Conservation (phyloP, 1,284 basidiomycete genomes). For the Ganoderma lingzhi region DNA sequence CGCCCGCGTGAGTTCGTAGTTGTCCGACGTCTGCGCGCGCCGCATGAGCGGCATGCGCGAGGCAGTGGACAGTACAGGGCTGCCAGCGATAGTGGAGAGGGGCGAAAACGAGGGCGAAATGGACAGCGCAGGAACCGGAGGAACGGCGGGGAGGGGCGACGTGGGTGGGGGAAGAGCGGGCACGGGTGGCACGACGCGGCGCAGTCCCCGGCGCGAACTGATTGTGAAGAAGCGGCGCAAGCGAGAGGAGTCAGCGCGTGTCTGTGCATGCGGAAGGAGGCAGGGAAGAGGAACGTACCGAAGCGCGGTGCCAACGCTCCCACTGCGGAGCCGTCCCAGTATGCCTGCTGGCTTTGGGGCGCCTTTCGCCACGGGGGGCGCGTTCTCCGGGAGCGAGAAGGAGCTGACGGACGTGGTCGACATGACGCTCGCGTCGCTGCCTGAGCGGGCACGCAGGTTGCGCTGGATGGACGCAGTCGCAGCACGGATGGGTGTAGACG, state of each 20-base stretch:
- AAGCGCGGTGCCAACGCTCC: conserved; percentile 40
- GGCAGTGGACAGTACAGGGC: conserved; percentile 25
- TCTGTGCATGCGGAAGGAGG: neutral
- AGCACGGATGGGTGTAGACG: conserved; percentile 27
- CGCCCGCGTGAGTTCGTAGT: conserved; percentile 27
- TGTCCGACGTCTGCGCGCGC: conserved; percentile 37
- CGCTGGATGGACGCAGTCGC: conserved; percentile 32
- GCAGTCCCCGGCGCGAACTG: conserved; percentile 28
- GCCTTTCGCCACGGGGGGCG: conserved; percentile 10
- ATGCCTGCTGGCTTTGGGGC: conserved; percentile 30
- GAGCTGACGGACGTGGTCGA: conserved; percentile 25
- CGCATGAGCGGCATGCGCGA: conserved; percentile 34
- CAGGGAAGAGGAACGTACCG: conserved; percentile 28
- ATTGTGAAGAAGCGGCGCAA: neutral
- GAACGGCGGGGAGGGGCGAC: conserved; percentile 24
- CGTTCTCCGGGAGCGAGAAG: conserved; percentile 15
- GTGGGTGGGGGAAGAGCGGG: conserved; percentile 12
- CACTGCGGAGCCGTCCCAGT: conserved; percentile 39
- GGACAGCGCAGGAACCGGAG: conserved; percentile 21
- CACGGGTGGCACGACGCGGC: conserved; percentile 25
- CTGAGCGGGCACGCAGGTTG: conserved; percentile 36
- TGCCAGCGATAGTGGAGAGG: conserved; percentile 29
- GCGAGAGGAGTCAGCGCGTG: neutral
- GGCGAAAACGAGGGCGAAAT: conserved; percentile 26
- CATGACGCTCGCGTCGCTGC: conserved; percentile 37